Evolutionary conservation across 441 rosid species (phyloP).

Genomic region (Manihot esculenta): DNA sequence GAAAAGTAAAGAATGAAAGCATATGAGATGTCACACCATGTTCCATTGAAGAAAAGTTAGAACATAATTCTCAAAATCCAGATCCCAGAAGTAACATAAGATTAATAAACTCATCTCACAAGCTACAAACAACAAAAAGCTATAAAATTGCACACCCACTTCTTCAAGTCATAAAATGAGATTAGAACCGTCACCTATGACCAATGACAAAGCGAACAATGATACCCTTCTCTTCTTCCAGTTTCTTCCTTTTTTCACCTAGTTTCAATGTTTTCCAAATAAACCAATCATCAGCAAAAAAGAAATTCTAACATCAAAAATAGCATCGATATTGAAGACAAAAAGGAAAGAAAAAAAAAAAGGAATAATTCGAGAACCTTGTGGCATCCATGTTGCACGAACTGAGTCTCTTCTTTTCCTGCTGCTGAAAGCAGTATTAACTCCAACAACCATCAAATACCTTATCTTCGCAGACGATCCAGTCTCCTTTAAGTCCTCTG

Average conservation of each 20-base stretch:
- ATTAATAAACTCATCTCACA: too few species aligned
- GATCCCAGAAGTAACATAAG: too few species aligned
- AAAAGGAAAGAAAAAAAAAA: background rate
- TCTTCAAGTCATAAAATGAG: background rate
- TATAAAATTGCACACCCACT: background rate
- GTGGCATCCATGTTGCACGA: constrained; percentile 96
- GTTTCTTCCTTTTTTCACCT: constrained; percentile 85
- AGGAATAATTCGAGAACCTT: constrained; percentile 48
- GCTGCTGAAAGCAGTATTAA: constrained; percentile 96
- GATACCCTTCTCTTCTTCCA: constrained; percentile 96
- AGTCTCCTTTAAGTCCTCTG: constrained; percentile 50
- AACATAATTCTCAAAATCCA: too few species aligned
- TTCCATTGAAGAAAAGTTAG: too few species aligned
- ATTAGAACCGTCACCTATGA: constrained; percentile 56
- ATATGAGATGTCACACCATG: too few species aligned
- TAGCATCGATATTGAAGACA: constrained; percentile 1
- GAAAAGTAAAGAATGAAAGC: background rate
- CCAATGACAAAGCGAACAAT: constrained; percentile 88
- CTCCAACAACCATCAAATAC: constrained; percentile 85
- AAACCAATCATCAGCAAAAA: constrained; percentile 9
- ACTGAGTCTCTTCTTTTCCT: constrained; percentile 89
- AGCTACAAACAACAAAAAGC: too few species aligned
- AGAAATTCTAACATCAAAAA: background rate
- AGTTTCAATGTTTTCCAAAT: constrained; percentile 11
- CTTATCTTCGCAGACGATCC: constrained; percentile 50